phyloP scores from a whole-genome alignment of 441 rosid genomes.

The Biscutella auriculata region DNA sequence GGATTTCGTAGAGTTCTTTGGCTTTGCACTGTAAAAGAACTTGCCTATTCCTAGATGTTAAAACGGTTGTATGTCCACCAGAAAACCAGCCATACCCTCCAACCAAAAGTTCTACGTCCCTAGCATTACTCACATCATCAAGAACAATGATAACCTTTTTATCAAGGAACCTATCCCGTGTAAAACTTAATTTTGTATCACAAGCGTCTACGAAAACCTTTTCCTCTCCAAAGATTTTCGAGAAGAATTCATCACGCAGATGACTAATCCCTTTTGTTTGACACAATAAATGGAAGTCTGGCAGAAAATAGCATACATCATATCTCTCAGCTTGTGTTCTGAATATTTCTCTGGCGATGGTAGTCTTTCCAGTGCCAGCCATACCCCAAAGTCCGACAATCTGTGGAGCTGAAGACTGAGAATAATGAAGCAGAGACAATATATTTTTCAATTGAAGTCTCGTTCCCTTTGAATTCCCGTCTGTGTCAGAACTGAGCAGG shows the following conservation, averaged over 20 bases:
- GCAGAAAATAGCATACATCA: constrained; percentile 8
- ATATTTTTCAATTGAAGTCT: not conserved
- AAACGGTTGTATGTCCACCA: constrained; percentile 22
- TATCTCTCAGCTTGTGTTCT: constrained; percentile 1
- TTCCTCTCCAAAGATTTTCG: constrained; percentile 4
- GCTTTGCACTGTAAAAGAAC: constrained; percentile 3
- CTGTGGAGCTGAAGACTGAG: not conserved
- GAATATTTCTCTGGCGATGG: not conserved
- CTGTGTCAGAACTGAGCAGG: not conserved
- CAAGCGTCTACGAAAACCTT: not conserved
- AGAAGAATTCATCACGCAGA: constrained; percentile 17
- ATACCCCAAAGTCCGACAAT: constrained; percentile 28
- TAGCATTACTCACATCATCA: constrained; percentile 23
- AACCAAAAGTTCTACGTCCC: constrained; percentile 6
- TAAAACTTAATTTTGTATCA: not conserved
- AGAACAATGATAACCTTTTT: constrained; percentile 15
- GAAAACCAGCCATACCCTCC: constrained; percentile 17
- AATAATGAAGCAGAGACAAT: not conserved
- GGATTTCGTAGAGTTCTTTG: not conserved
- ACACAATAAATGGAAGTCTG: constrained; percentile 6
- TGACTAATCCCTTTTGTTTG: not conserved
- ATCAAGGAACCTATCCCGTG: not conserved
- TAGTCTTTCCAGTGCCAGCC: constrained; percentile 26
- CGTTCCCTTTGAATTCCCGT: not conserved
- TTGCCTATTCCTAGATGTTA: constrained; percentile 26